A percentile compares a stretch with the other conserved stretches of the same genome.
phyloP scores from a whole-genome alignment of 495 filamentous ascomycete species.

The Achaetomiella virescens region DNA sequence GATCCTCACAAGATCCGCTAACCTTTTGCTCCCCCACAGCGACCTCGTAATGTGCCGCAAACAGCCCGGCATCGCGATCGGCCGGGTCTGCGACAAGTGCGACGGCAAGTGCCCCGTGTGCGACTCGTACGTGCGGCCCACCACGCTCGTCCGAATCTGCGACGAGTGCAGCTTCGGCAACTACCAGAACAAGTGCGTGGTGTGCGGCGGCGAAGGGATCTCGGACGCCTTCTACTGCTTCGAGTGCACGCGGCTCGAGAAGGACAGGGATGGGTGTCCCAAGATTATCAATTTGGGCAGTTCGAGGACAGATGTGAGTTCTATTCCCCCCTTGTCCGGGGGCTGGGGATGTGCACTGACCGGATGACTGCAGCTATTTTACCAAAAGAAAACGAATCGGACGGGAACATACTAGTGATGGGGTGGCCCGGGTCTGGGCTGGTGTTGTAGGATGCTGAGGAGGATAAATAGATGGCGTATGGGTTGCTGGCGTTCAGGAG shows the following conservation, averaged over 20 bases:
- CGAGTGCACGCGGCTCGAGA: constrained; percentile 94
- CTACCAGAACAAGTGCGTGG: constrained; percentile 99
- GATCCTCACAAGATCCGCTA: constrained; percentile 5
- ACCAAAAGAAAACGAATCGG: constrained; percentile 51
- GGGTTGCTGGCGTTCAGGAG: background rate
- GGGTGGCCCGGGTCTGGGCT: constrained; percentile 39
- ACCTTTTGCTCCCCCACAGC: constrained; percentile 40
- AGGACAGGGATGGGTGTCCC: constrained; percentile 94
- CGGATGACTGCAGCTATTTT: constrained; percentile 35
- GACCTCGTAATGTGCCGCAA: constrained; percentile 99
- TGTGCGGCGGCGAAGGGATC: constrained; percentile 97
- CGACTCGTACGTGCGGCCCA: constrained; percentile 97
- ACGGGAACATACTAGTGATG: constrained; percentile 33
- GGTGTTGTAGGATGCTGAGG: background rate
- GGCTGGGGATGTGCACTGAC: constrained; percentile 19
- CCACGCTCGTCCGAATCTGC: constrained; percentile 95
- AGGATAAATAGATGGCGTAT: background rate
- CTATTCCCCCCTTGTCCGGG: background rate
- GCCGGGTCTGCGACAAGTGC: constrained; percentile 98
- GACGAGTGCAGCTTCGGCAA: constrained; percentile 99
- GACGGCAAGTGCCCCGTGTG: constrained; percentile 99
- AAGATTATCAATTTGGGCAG: constrained; percentile 99
- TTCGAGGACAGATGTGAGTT: constrained; percentile 84
- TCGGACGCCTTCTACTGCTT: constrained; percentile 99
- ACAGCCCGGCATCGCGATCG: constrained; percentile 95